Evolutionary conservation across 2,329 filamentous ascomycete genomes (phyloP), one percentile per base, ranked within the genome.

Genomic region (Orbilia quercus): DNA sequence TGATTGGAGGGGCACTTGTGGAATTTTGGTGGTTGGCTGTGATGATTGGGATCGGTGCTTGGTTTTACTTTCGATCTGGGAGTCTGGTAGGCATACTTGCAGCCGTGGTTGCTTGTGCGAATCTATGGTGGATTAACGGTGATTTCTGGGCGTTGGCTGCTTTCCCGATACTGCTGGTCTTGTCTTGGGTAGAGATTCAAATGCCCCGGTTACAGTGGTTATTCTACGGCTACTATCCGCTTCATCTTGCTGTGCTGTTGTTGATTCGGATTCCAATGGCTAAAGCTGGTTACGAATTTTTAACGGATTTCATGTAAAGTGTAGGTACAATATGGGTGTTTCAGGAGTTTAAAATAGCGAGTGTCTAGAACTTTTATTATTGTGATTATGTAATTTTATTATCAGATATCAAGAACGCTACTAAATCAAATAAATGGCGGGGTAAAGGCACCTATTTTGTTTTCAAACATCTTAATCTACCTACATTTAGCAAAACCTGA

Each of bases 1-100:
- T 51, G 12, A 40, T 70, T 25, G 65, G 65, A 25, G 65, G 65
- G 16, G 65, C 47, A 3, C 50, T 70, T 7, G 65, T 70, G 25
- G 65, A 70, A 63, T 70, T 70, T 12, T 70, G 65, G 65, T 70
- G 65, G 65, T 57, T 48, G 18, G 65, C 65, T 22, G 48, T 70
- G 20, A 60, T 28, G 11, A 40, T 70, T 18, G 65, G 65, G 16
- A 22, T 62, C 9, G 65, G 47, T 3, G 55, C 65, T 1, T 70
- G 65, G 65, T 40, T 50, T 7, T 70, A 55, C 34, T 70, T 70
- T 7, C 55, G 48, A 44, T 62, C 48, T 0, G 57, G 57, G 1
- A 70, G 31, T 16, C 20, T 70, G 5, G 6, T 57, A 5, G 65
- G 47, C 11, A n/a, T 70, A n/a, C 3, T 48, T 7, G 9, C 23